These are phyloP conservation scores for Magnaporthales sp. DNA, from an alignment of 2,329 filamentous ascomycete species.

Conservation along the genomic window DNA sequence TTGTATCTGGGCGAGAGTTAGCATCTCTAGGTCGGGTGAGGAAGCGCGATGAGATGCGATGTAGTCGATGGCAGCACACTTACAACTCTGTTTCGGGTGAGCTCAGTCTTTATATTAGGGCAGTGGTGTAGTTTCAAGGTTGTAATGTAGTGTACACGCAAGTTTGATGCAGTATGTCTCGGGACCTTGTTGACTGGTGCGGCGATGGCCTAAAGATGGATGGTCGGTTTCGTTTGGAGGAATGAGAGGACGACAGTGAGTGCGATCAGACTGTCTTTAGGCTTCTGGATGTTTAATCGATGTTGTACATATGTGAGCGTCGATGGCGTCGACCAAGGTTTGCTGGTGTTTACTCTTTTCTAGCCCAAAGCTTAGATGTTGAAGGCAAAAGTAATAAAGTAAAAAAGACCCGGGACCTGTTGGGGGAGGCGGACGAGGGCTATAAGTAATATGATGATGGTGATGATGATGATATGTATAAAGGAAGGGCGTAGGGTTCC, in stretches of 20 bases:
- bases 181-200: conserved; percentile 15
- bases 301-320: conserved; percentile 21
- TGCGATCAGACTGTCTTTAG: conserved; percentile 21
- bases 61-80: not conserved
- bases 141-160: conserved; percentile 18
- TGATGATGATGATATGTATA: conserved; percentile 7
- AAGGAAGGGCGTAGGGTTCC: conserved; percentile 33
- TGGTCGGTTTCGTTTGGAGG: conserved; percentile 21
- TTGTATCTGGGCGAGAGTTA: conserved; percentile 8
- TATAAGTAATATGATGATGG: not conserved
- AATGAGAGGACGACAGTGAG: conserved; percentile 37
- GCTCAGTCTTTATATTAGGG: conserved; percentile 18
- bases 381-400: conserved; percentile 1
- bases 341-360: not conserved
- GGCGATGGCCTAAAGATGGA: conserved; percentile 29
- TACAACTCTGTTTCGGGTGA: not conserved
- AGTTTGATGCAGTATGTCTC: conserved; percentile 14
- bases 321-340: not conserved
- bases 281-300: conserved; percentile 15
- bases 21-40: not conserved
- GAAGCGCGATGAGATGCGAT: not conserved
- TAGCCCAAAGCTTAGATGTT: not conserved
- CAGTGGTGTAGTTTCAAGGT: conserved; percentile 14
- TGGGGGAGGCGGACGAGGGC: not conserved
- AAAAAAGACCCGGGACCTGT: not conserved